These are phyloP conservation scores for Saccharomycopsis selenospora DNA, from an alignment of 805 yeast species.

Conservation along the genomic window DNA sequence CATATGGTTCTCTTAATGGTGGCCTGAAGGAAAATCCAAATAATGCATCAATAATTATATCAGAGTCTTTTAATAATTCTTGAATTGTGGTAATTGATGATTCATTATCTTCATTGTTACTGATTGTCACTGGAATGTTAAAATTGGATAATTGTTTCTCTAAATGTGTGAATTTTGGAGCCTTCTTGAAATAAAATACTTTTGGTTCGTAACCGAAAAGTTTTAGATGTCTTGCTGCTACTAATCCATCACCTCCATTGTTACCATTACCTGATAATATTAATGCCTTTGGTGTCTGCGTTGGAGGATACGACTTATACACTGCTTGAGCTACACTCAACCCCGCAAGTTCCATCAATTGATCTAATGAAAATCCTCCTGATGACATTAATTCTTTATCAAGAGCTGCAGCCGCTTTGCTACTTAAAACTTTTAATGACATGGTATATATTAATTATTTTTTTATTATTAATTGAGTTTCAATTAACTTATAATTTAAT, in stretches of 20 bases:
- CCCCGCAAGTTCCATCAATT: conserved; percentile 95
- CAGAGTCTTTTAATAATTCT: conserved; percentile 28
- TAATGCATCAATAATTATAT: conserved; percentile 66
- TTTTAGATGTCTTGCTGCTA: conserved; percentile 85
- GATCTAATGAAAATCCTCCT: conserved; percentile 76
- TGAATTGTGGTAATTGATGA: conserved; percentile 13
- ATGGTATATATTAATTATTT: too few species aligned
- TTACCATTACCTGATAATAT: conserved; percentile 93
- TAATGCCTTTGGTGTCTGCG: conserved; percentile 38
- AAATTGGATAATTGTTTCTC: conserved; percentile 61
- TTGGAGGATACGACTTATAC: conserved; percentile 57
- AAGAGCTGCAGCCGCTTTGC: conserved; percentile 59
- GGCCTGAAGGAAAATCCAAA: conserved; percentile 94
- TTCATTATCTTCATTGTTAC: conserved; percentile 27
- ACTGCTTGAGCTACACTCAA: conserved; percentile 87
- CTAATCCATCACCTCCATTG: conserved; percentile 94
- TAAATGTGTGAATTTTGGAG: conserved; percentile 51
- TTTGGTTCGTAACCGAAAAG: conserved; percentile 73
- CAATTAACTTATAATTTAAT: neutral
- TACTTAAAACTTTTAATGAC: conserved; percentile 36
- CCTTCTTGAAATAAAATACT: conserved; percentile 56
- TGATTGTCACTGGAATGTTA: conserved; percentile 44
- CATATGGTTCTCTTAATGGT: conserved; percentile 77
- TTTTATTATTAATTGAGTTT: too few species aligned
- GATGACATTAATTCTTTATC: conserved; percentile 85